Evolutionary conservation across 228 moss, liverwort and hornwort species (phyloP).

Genomic region (Sphagnum magellanicum): DNA sequence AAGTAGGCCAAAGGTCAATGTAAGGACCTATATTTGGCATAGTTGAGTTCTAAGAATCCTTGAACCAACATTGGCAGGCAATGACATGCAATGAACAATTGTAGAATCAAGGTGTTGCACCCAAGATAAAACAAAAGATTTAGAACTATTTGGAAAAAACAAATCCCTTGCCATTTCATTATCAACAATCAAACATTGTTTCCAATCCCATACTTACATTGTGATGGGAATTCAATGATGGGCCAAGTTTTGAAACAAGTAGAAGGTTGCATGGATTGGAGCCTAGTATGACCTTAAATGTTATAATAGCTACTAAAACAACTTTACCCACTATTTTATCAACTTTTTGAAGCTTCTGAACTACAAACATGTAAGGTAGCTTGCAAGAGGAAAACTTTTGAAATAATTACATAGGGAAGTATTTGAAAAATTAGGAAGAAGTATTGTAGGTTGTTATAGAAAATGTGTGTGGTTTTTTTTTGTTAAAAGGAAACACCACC

Average conservation of each 20-base stretch:
- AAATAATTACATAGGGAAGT: too few relatives aligned
- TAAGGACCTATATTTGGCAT: too few relatives aligned
- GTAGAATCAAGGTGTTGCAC: too few relatives aligned
- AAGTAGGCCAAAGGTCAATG: too few relatives aligned
- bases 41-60: too few relatives aligned
- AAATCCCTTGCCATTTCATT: slow-evolving; percentile 22
- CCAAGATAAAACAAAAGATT: too few relatives aligned
- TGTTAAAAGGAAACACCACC: too few relatives aligned
- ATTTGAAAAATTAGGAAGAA: too few relatives aligned
- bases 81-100: too few relatives aligned
- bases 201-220: slow-evolving; percentile 23
- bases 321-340: slow-evolving; percentile 24
- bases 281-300: slow-evolving; percentile 23
- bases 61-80: too few relatives aligned
- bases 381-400: not conserved
- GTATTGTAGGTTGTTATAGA: too few relatives aligned
- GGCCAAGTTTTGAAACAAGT: slow-evolving; percentile 11
- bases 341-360: slow-evolving; percentile 21
- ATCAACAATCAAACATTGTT: slow-evolving; percentile 17
- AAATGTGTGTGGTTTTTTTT: too few relatives aligned
- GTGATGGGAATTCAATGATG: slow-evolving; percentile 6
- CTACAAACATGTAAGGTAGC: slow-evolving; percentile 22
- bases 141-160: slow-evolving; percentile 4
- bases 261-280: slow-evolving; percentile 22
- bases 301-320: slow-evolving; percentile 11